Evolutionary conservation across 2,329 filamentous ascomycete species (phyloP), one percentile per base, ranked within the genome.

Genomic region (Ophiosphaerella narmari): DNA sequence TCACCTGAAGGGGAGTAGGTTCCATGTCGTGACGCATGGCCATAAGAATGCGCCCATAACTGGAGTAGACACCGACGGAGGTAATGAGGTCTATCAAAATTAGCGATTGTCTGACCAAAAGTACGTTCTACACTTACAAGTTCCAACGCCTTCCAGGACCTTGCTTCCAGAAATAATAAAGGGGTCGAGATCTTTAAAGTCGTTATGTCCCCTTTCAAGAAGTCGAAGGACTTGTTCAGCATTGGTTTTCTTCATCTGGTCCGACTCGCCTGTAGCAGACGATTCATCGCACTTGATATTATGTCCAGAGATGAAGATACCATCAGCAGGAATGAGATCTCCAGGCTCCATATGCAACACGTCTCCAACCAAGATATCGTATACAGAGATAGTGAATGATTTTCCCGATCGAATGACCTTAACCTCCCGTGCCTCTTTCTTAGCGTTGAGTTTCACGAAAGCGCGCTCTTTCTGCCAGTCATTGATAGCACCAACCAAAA

Each of bases 81-180:
- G 88, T 90, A 46, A 91, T 87, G 42, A 92, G 71, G 70, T 51
- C 47, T 50, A 40, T 41, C 23, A 37, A 31, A 13, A 36, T 48
- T 26, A 49, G 37, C 6, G 5, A 29, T 16, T 39, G 37, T 9
- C 21, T 8, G 32, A 29, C 4, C 16, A 1, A 35, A 23, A 31
- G 13, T 11, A 9, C 1, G 18, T 6, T 8, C 12, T n/a, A 11
- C 13, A 45, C 47, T 45, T 14, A 50, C 90, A 92, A 3, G 83
- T 85, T 9, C 89, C 89, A 12, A 90, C 80, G 45, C 89, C 89
- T 63, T 90, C 87, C 0, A 85, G 84, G 5, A 92, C 85, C 57
- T 90, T 90, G 5, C 86, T 86, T 37, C 89, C 91, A 23, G 91
- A 96, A 60, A 95, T 89, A 63, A 96, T 90, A 70, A 92, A 93